Conservation (phyloP, 2,329 filamentous ascomycete genomes). For the Arthrocladium fulminans region DNA sequence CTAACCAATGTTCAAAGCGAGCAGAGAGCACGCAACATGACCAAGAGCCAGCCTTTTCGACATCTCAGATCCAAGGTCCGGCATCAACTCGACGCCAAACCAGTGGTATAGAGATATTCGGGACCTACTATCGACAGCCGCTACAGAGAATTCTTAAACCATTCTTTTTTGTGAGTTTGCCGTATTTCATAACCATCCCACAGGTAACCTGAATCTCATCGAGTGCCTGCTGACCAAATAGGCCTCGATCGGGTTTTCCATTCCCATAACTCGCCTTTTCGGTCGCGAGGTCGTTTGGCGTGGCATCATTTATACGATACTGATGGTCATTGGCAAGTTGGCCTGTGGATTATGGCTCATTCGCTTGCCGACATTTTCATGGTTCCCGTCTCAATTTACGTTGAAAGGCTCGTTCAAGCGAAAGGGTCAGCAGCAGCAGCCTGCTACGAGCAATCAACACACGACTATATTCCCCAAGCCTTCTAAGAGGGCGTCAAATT, state of each 20-base stretch:
- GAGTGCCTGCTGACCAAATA: slow-evolving; percentile 18
- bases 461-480: too few relatives aligned
- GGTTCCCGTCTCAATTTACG: neutral
- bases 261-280: slow-evolving; percentile 66
- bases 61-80: neutral
- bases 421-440: neutral
- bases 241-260: slow-evolving; percentile 63
- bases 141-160: slow-evolving; percentile 53
- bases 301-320: slow-evolving; percentile 59
- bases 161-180: slow-evolving; percentile 55
- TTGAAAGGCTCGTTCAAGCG: neutral
- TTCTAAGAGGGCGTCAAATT: too few relatives aligned
- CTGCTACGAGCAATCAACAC: too few relatives aligned
- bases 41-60: neutral
- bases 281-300: slow-evolving; percentile 56
- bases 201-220: neutral
- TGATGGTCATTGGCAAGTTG: slow-evolving; percentile 60
- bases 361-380: slow-evolving; percentile 23
- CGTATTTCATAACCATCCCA: slow-evolving; percentile 23
- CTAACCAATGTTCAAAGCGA: too few relatives aligned
- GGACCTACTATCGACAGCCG: slow-evolving; percentile 38
- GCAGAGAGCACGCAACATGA: neutral
- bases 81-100: neutral
- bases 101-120: slow-evolving; percentile 32
- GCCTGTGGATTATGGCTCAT: slow-evolving; percentile 53